Evolutionary conservation across 768 basidiomycete genomes (phyloP).

Genomic region (Ephemerocybe angulata): DNA sequence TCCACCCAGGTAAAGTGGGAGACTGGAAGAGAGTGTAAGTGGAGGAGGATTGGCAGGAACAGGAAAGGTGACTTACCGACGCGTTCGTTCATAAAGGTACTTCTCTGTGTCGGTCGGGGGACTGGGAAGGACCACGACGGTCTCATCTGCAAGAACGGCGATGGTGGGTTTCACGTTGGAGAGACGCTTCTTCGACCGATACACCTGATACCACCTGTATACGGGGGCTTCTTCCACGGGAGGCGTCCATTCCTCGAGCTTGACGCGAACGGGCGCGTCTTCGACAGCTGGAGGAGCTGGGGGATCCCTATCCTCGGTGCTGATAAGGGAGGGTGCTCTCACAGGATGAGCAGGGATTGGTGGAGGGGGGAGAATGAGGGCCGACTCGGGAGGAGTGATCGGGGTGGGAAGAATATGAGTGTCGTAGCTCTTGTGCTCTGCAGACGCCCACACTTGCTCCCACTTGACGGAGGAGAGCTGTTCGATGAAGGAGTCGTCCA

Average conservation of each 20-base stretch:
- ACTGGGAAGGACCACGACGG: constrained; percentile 19
- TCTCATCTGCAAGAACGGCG: constrained; percentile 16
- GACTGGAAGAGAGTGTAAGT: constrained; percentile 6
- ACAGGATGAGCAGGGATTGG: not conserved
- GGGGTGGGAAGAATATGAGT: no score
- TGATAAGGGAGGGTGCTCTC: not conserved
- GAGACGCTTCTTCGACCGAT: not conserved
- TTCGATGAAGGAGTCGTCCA: not conserved
- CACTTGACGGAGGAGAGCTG: not conserved
- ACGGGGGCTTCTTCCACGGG: no score
- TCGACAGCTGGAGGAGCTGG: not conserved
- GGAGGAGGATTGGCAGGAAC: not conserved
- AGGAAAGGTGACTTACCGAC: constrained; percentile 13
- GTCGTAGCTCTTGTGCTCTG: no score
- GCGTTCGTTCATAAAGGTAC: constrained; percentile 18
- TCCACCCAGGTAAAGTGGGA: constrained; percentile 23
- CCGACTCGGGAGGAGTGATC: constrained; percentile 10
- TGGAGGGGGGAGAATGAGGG: constrained; percentile 9
- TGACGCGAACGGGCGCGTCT: not conserved
- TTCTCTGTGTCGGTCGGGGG: constrained; percentile 23
- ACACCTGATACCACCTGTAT: not conserved
- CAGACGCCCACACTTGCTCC: not conserved
- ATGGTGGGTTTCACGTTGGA: constrained; percentile 6
- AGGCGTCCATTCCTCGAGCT: not conserved
- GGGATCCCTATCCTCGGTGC: no score